These are phyloP conservation scores for Diplodia mutila DNA, from an alignment of 2,329 filamentous ascomycete genomes.

Conservation along the genomic window DNA sequence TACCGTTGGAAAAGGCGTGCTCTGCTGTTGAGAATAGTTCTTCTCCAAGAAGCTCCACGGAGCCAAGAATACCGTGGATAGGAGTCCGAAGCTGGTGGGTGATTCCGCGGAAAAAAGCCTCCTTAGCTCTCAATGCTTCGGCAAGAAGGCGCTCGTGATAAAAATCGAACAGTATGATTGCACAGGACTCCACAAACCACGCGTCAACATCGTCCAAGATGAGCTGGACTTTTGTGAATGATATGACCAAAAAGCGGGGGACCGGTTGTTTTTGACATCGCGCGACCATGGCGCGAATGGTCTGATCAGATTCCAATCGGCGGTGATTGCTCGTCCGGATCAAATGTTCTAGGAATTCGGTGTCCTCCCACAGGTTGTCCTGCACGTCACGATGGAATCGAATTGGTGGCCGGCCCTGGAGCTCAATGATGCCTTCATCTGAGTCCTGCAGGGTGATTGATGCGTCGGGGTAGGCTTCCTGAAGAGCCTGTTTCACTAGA, in stretches of 20 bases:
- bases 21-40: conserved; percentile 38
- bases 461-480: conserved; percentile 41
- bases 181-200: conserved; percentile 51
- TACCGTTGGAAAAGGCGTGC: conserved; percentile 27
- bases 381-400: conserved; percentile 38
- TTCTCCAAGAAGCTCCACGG: conserved; percentile 48
- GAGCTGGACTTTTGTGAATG: conserved; percentile 46
- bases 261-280: conserved; percentile 41
- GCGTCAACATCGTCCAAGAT: conserved; percentile 54
- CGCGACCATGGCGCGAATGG: conserved; percentile 45
- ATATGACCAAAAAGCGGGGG: conserved; percentile 44
- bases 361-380: conserved; percentile 52
- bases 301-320: conserved; percentile 33
- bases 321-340: conserved; percentile 44
- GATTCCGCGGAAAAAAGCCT: conserved; percentile 51
- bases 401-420: conserved; percentile 37
- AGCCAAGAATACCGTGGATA: conserved; percentile 52
- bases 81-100: conserved; percentile 55
- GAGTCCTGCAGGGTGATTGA: conserved; percentile 35
- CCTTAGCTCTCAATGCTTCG: conserved; percentile 50
- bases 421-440: conserved; percentile 32
- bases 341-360: conserved; percentile 44
- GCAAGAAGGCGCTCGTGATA: conserved; percentile 46
- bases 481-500: conserved; percentile 37
- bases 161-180: conserved; percentile 43